Conservation (phyloP, 2,329 filamentous ascomycete species). For the Scedosporium apiospermum region DNA sequence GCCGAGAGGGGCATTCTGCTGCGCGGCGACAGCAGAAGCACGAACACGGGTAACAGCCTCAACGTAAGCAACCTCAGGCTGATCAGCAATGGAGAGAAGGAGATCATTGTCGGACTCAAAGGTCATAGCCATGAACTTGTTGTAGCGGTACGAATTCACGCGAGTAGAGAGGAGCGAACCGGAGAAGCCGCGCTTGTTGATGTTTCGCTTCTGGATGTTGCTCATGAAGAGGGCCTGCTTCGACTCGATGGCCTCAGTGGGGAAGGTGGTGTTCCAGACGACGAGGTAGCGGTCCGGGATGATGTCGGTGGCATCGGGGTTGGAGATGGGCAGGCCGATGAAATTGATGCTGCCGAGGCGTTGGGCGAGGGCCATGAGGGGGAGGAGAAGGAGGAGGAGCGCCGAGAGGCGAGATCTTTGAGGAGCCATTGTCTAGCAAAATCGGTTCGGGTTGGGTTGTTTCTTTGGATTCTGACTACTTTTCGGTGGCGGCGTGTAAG, state of each 20-base stretch:
- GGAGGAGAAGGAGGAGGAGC: constrained; percentile 14
- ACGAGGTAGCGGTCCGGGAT: constrained; percentile 54
- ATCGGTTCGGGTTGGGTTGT: background rate
- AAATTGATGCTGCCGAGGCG: constrained; percentile 16
- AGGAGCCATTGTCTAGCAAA: constrained; percentile 14
- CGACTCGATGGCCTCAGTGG: constrained; percentile 35
- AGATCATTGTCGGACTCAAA: constrained; percentile 41
- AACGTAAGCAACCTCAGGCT: constrained; percentile 40
- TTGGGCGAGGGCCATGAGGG: constrained; percentile 14
- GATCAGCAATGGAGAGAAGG: constrained; percentile 37
- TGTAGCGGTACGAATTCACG: constrained; percentile 31
- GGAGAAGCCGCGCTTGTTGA: constrained; percentile 38
- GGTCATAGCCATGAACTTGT: constrained; percentile 42
- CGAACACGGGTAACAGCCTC: constrained; percentile 43
- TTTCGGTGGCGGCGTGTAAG: background rate
- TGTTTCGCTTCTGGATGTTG: constrained; percentile 46
- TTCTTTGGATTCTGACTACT: background rate
- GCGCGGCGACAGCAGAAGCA: constrained; percentile 32
- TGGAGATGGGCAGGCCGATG: constrained; percentile 37
- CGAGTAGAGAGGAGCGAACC: constrained; percentile 38
- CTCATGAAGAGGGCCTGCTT: constrained; percentile 39
- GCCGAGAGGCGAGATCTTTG: constrained; percentile 10
- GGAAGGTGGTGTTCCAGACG: constrained; percentile 49
- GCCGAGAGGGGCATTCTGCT: constrained; percentile 44
- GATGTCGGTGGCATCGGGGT: constrained; percentile 35